Evolutionary conservation across 2,329 filamentous ascomycete species (phyloP), one percentile per base, ranked within the genome.

Genomic region (Neocatenulostroma microsporum): DNA sequence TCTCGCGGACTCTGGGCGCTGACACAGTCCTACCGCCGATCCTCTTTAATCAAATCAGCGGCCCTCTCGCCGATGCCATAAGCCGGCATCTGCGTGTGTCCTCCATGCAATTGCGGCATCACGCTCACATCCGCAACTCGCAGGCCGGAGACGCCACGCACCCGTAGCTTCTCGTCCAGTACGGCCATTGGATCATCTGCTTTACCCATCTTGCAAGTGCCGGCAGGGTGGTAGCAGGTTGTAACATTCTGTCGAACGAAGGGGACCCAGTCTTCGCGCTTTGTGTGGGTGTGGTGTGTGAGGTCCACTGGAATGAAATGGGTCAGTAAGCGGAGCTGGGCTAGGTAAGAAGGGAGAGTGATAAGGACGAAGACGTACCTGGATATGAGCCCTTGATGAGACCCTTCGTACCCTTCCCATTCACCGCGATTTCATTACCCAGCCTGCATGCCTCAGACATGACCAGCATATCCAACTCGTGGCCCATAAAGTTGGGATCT

Each of bases 371-470:
- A n/a, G n/a, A n/a, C n/a, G n/a, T n/a, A n/a, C n/a, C n/a, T n/a
- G 76, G 76, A 75, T 76, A 80, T 9, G 71, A 68, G 1, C 76
- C 76, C 48, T 75, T 75, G 10, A 78, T 65, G 5, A 80, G 61
- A 36, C 71, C 67, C 53, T 68, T 75, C 1, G 76, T 80, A 0
- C 72, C 75, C 1, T 62, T 61, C 0, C 75, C 76, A 12, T 72
- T 59, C 53, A 69, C 72, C 18, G 78, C 65, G 42, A 80, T 72
- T 54, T 80, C 75, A 44, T 80, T 78, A 0, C 65, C 74, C 30
- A 71, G 72, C 2, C 64, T 64, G 30, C 73, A 78, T 0, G 69
- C 76, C 50, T 80, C 76, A 2, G 64, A 70, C 36, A 80, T 51
- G 5, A 80, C 73, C 13, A 78, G 60, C 26, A 78, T 49, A 43